Percentiles rank a stretch among this genome's conserved stretches.
Evolutionary conservation across 1,284 basidiomycete genomes (phyloP).

Genomic region (Boletus sp.): DNA sequence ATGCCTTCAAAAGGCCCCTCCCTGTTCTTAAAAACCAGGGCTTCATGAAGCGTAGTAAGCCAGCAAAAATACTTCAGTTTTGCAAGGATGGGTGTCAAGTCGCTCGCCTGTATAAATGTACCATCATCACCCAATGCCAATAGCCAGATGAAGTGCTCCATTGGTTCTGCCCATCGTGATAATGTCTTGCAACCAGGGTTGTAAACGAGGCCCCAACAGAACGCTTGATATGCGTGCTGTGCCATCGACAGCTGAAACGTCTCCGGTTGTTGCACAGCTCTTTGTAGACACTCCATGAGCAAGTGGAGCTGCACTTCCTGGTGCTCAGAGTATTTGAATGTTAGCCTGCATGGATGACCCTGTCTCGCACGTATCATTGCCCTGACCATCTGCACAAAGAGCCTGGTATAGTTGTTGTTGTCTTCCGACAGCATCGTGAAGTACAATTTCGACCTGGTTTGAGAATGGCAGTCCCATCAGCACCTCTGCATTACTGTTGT

Average conservation of each 20-base stretch:
- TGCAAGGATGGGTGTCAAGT: background rate
- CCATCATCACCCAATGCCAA: background rate
- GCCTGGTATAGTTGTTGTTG: background rate
- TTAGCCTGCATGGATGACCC: background rate
- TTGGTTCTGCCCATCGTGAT: background rate
- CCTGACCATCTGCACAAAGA: background rate
- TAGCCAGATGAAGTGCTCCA: background rate
- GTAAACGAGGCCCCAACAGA: background rate
- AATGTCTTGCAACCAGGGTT: background rate
- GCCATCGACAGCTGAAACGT: background rate
- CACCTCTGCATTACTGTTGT: background rate
- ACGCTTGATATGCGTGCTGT: background rate
- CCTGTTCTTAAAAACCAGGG: background rate
- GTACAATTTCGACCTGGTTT: background rate
- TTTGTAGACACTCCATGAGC: background rate
- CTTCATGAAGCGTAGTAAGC: background rate
- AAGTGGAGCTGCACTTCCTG: background rate
- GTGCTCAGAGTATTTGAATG: background rate
- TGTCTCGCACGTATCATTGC: background rate
- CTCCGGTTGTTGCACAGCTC: background rate
- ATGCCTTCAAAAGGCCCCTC: background rate
- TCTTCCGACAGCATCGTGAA: background rate
- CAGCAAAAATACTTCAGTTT: background rate
- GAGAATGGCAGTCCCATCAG: background rate
- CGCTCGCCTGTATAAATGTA: background rate